Evolutionary conservation across 495 filamentous ascomycete genomes (phyloP), one percentile per base, ranked within the genome.

Genomic region (Annulohypoxylon moriforme): DNA sequence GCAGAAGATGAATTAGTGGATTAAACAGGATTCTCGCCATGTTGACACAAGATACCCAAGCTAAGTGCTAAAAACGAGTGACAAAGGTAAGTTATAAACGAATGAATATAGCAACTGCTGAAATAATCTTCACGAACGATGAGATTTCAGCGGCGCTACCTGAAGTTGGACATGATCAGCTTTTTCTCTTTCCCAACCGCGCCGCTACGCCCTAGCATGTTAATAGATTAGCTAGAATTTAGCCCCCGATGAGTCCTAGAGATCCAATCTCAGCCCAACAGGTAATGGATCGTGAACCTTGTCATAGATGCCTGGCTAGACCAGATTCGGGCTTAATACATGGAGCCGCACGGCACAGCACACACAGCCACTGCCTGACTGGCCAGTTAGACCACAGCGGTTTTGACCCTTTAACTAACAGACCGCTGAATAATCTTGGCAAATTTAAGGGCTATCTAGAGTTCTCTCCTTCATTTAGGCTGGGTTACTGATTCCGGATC

Each of bases 21-120:
- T 46, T 40, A 27, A 25, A 60, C 56, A 61, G 33, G 27, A 67
- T 34, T 6, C 40, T 69, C 27, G 69, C 64, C 75, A 77, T 77
- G 31, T 64, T 61, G 58, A 56, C 10, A n/a, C 6, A 65, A 16
- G n/a, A 36, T 13, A 38, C 16, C 27, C 53, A 9, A 14, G 33
- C n/a, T 9, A 22, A 29, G 8, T 10, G 11, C 20, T 18, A 25
- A 66, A 66, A 29, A 68, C 1, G 22, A 49, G 20, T 2, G 38
- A 44, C 6, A 62, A 40, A 62, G 58, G n/a, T 34, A 1, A 42
- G 36, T 57, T 27, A 59, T 29, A 57, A 70, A 65, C 36, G 68
- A 71, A 60, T 47, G 56, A 55, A 57, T 56, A n/a, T 7, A 4
- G 24, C 11, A 22, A 11, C 22, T 33, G n/a, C 20, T 38, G 18